Evolutionary conservation across 2,329 filamentous ascomycete species (phyloP).

Genomic region (Pseudopithomyces maydicus): DNA sequence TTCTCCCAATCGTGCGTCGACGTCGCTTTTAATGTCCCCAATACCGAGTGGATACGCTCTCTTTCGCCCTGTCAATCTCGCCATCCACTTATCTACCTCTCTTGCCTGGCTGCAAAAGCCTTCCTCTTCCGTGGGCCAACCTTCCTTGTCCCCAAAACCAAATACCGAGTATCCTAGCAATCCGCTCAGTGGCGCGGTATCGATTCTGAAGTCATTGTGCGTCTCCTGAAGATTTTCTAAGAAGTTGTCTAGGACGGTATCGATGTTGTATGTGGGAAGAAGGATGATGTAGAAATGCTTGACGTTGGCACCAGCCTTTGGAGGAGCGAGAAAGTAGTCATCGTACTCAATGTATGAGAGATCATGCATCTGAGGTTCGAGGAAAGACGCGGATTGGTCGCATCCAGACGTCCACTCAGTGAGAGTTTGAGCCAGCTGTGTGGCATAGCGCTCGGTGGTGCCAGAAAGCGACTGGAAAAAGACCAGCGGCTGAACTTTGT

Average conservation of each 20-base stretch:
- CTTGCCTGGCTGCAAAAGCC: slow-evolving; percentile 93
- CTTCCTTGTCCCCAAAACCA: slow-evolving; percentile 88
- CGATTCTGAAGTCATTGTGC: slow-evolving; percentile 95
- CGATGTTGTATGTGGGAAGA: slow-evolving; percentile 92
- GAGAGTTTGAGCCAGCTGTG: slow-evolving; percentile 64
- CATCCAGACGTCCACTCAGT: slow-evolving; percentile 47
- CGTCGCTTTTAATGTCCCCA: slow-evolving; percentile 82
- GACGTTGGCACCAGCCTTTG: slow-evolving; percentile 61
- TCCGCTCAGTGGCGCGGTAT: slow-evolving; percentile 78
- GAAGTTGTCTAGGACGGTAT: slow-evolving; percentile 87
- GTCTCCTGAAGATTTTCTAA: slow-evolving; percentile 88
- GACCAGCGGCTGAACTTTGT: slow-evolving; percentile 72
- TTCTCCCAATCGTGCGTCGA: slow-evolving; percentile 69
- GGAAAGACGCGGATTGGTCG: slow-evolving; percentile 45
- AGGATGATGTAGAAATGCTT: slow-evolving; percentile 83
- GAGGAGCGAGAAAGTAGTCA: slow-evolving; percentile 83
- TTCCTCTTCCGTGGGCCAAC: slow-evolving; percentile 88
- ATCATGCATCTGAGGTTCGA: slow-evolving; percentile 72
- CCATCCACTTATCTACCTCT: slow-evolving; percentile 94
- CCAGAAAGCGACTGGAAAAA: slow-evolving; percentile 92
- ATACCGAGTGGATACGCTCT: slow-evolving; percentile 87
- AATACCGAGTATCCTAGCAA: slow-evolving; percentile 91
- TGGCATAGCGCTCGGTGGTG: slow-evolving; percentile 76
- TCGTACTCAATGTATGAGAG: slow-evolving; percentile 89
- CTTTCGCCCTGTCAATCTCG: slow-evolving; percentile 86